Conservation (phyloP, 495 filamentous ascomycete genomes). For the Thermothielavioides terrestris region DNA sequence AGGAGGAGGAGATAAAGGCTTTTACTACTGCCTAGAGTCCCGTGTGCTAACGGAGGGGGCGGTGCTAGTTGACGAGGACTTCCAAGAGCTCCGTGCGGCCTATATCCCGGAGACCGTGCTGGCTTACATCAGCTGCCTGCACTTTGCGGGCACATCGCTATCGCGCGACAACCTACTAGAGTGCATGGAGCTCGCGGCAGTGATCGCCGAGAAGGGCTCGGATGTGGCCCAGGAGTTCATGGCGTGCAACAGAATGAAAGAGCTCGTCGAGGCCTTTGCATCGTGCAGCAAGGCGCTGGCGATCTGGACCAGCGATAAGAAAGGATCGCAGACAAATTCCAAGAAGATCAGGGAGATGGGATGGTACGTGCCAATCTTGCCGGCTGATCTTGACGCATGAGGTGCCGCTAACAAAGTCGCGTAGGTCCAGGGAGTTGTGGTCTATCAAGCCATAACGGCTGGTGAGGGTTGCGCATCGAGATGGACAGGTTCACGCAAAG, state of each 20-base stretch:
- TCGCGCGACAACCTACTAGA: slow-evolving; percentile 58
- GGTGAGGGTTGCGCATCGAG: background rate
- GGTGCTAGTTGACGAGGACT: slow-evolving; percentile 33
- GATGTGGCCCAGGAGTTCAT: slow-evolving; percentile 59
- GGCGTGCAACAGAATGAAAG: slow-evolving; percentile 58
- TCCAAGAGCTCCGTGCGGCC: slow-evolving; percentile 50
- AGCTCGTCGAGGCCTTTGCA: slow-evolving; percentile 69
- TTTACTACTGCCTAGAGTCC: background rate
- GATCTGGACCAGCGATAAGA: slow-evolving; percentile 47
- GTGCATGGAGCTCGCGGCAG: slow-evolving; percentile 67
- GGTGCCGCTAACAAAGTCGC: background rate
- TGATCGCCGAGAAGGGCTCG: slow-evolving; percentile 56
- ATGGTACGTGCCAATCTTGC: slow-evolving; percentile 41
- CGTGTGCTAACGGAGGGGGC: slow-evolving; percentile 14
- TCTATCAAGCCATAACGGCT: slow-evolving; percentile 31
- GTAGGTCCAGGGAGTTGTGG: slow-evolving; percentile 40
- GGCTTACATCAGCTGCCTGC: slow-evolving; percentile 66
- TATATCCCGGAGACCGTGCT: slow-evolving; percentile 78
- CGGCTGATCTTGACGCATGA: background rate
- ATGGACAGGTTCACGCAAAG: too few species aligned
- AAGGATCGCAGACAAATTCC: slow-evolving; percentile 32
- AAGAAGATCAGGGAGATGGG: slow-evolving; percentile 47
- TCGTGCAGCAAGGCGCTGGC: slow-evolving; percentile 65
- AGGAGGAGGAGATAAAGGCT: background rate
- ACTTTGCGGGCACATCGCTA: slow-evolving; percentile 56